Evolutionary conservation across 257 asterid genomes (phyloP).

Genomic region (Nicotiana obtusifolia): DNA sequence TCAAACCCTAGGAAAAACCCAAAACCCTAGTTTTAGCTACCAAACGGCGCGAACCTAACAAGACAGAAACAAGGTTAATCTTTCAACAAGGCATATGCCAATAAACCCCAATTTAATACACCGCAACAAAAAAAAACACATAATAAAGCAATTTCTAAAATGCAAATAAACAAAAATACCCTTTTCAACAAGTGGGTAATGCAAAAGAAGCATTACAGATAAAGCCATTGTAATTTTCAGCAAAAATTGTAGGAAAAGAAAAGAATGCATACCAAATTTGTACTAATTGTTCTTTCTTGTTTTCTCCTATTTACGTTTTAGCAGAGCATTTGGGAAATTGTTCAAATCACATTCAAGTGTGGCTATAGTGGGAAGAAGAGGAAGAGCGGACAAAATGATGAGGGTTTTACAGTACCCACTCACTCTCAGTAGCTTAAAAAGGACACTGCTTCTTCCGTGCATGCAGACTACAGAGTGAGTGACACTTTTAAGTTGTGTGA

Average conservation of each 20-base stretch:
- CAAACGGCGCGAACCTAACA: not conserved
- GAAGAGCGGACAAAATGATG: not conserved
- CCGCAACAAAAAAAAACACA: not conserved
- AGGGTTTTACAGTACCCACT: not conserved
- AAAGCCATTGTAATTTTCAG: not conserved
- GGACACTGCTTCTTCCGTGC: constrained; percentile 5
- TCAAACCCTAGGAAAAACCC: not conserved
- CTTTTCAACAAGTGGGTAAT: not conserved
- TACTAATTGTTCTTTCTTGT: not conserved
- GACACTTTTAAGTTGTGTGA: not conserved
- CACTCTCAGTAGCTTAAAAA: not conserved
- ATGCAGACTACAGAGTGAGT: not conserved
- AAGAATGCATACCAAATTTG: not conserved
- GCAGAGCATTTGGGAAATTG: not conserved
- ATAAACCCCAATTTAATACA: not conserved
- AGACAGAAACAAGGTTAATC: not conserved
- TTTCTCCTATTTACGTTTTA: not conserved
- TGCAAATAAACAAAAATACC: not conserved
- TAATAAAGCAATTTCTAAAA: not conserved
- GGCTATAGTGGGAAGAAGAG: not conserved
- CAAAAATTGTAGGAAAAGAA: not conserved
- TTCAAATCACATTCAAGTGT: not conserved
- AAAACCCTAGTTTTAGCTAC: not conserved
- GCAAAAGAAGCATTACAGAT: not conserved
- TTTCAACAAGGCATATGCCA: not conserved